phyloP scores from a whole-genome alignment of 129 eudicot species.

The Tanacetum coccineum region DNA sequence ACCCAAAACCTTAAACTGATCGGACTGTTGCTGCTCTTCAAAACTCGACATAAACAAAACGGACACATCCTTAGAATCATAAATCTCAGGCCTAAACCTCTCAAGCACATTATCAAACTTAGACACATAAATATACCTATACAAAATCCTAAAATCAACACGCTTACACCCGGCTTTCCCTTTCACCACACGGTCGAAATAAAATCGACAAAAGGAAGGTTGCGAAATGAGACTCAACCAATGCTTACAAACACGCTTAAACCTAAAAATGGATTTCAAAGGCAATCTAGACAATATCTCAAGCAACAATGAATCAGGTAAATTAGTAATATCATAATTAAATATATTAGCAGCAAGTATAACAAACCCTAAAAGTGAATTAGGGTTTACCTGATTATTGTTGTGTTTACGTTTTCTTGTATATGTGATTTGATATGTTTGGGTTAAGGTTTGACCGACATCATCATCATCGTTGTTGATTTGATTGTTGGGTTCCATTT shows the following conservation, averaged over 20 bases:
- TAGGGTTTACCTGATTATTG: conserved; percentile 8
- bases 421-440: too few relatives aligned
- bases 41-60: conserved; percentile 47
- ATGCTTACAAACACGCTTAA: conserved; percentile 45
- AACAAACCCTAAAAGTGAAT: conserved; percentile 26
- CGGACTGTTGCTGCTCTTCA: conserved; percentile 50
- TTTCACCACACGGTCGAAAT: conserved; percentile 15
- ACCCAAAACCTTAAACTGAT: conserved; percentile 44
- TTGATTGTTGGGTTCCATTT: too few relatives aligned
- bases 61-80: conserved; percentile 32
- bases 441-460: too few relatives aligned
- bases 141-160: conserved; percentile 33
- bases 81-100: conserved; percentile 42
- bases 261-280: conserved; percentile 38
- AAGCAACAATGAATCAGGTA: conserved; percentile 38
- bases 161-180: not conserved
- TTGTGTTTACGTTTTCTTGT: too few relatives aligned
- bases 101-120: conserved; percentile 38
- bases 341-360: conserved; percentile 24
- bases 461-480: too few relatives aligned
- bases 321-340: conserved; percentile 28
- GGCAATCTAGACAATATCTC: conserved; percentile 45
- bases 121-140: conserved; percentile 46
- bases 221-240: conserved; percentile 44
- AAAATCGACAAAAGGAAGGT: conserved; percentile 34